These are phyloP conservation scores for Chalara sp. DNA, from an alignment of 2,329 filamentous ascomycete genomes.

Conservation along the genomic window DNA sequence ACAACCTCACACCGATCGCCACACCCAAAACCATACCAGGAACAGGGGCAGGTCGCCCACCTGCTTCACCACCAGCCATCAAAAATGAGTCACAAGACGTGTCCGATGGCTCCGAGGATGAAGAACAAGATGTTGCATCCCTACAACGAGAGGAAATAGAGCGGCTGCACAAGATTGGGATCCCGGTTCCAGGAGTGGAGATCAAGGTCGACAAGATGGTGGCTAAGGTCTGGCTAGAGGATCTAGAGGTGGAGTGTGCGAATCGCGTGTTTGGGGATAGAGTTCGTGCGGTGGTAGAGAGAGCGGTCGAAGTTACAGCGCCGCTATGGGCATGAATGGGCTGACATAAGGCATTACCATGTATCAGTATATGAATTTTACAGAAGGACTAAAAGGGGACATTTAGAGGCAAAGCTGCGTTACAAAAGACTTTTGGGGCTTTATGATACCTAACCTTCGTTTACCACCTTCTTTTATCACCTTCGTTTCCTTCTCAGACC, in stretches of 20 bases:
- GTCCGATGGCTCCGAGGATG: constrained; percentile 27
- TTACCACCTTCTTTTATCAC: too few species aligned
- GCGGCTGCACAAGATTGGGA: constrained; percentile 73
- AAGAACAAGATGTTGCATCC: constrained; percentile 29
- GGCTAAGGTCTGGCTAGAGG: constrained; percentile 87
- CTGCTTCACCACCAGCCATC: constrained; percentile 12
- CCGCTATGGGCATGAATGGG: constrained; percentile 44
- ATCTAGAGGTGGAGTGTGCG: constrained; percentile 79
- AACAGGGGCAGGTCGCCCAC: constrained; percentile 9
- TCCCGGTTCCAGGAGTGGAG: constrained; percentile 82
- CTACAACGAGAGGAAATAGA: constrained; percentile 58
- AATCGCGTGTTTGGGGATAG: constrained; percentile 75
- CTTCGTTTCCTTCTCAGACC: too few species aligned
- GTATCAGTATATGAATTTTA: too few species aligned
- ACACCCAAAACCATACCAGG: constrained; percentile 40
- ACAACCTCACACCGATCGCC: constrained; percentile 73
- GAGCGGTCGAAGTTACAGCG: constrained; percentile 80
- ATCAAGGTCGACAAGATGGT: constrained; percentile 84
- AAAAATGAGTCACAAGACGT: constrained; percentile 25
- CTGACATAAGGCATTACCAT: too few species aligned
- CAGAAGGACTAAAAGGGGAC: too few species aligned
- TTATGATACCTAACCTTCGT: too few species aligned
- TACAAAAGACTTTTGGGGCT: too few species aligned
- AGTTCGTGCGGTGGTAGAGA: constrained; percentile 82
- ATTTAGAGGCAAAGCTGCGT: too few species aligned